Evolutionary conservation across 2,329 filamentous ascomycete genomes (phyloP), one percentile per base, ranked within the genome.

Genomic region (Alternaria gansuensis): DNA sequence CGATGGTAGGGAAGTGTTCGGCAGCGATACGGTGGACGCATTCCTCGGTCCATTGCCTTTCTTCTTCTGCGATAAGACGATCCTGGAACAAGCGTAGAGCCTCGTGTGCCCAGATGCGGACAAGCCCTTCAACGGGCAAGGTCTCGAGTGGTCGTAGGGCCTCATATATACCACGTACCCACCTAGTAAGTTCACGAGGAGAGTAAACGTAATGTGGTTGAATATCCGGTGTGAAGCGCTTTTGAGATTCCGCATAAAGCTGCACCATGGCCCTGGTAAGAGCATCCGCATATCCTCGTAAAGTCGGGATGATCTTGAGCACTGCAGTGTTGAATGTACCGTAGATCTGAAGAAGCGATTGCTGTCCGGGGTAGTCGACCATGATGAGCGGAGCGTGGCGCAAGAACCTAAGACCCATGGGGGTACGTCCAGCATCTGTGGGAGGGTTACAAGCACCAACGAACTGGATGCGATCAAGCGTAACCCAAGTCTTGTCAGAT

Each of bases 131-230:
- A 2, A 98, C 82, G 1, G 92, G 88, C 23, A 99, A 83, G 10
- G 85, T 90, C 78, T 99, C 95, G 11, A 99, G 85, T 11, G 96
- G 95, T 62, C 91, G 88, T 65, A 99, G 96, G 0, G 95, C 94
- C 79, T 99, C 95, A 70, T 99, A 99, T 21, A 99, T 86, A 80
- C 96, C 95, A 66, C 96, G 91, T 29, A 96, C 94, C 95, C 95
- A 99, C 76, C 95, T 87, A 11, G 96, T 99, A 71, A 99, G 84
- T 77, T 99, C 95, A 89, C 95, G 92, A 75, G 95, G 95, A 77
- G 93, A 97, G 85, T 99, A 99, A 44, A 99, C 93, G 76, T 99
- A 99, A 77, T 99, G 95, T 0, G 95, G 95, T 74, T 99, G 95
- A 39, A 98, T 97, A 79, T 96, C 90, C 6, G 95, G 90, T 9